Conservation (phyloP, 2,329 filamentous ascomycete genomes). For the Incumbomyces lentus region DNA sequence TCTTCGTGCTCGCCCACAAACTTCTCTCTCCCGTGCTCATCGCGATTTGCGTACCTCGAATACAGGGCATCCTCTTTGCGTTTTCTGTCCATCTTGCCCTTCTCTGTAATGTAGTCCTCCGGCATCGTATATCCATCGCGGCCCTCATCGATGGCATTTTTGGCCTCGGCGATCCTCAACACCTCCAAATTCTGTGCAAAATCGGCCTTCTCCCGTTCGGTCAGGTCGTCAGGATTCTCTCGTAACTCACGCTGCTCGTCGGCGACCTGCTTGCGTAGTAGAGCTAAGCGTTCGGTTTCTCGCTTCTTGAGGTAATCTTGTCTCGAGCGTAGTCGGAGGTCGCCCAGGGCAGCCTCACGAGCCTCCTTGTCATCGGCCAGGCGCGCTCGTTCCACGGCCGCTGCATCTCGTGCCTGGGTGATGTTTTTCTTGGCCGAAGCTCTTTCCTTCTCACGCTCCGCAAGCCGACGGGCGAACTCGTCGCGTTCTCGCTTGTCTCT, state of each 20-base stretch:
- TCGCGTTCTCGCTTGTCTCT: conserved; percentile 65
- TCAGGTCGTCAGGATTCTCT: conserved; percentile 59
- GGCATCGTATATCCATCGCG: conserved; percentile 86
- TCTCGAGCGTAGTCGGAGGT: conserved; percentile 70
- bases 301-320: conserved; percentile 92
- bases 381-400: conserved; percentile 50
- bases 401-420: conserved; percentile 49
- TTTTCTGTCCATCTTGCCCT: conserved; percentile 76
- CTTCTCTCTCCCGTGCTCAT: conserved; percentile 77
- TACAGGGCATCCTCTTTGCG: conserved; percentile 86
- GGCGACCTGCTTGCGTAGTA: conserved; percentile 80
- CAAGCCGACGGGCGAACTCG: conserved; percentile 66
- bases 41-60: conserved; percentile 77
- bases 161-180: conserved; percentile 69
- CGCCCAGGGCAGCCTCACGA: conserved; percentile 62
- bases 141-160: conserved; percentile 80
- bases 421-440: conserved; percentile 53
- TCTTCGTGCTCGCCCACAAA: conserved; percentile 91
- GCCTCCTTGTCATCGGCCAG: conserved; percentile 59
- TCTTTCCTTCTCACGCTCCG: conserved; percentile 58
- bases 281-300: conserved; percentile 70
- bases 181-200: conserved; percentile 83
- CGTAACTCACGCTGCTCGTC: conserved; percentile 76
- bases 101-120: conserved; percentile 89
- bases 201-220: conserved; percentile 69